Percentiles rank a stretch among this genome's conserved stretches.
phyloP scores from a whole-genome alignment of 2,329 filamentous ascomycete species.

The Emmonsiellopsis sp. region DNA sequence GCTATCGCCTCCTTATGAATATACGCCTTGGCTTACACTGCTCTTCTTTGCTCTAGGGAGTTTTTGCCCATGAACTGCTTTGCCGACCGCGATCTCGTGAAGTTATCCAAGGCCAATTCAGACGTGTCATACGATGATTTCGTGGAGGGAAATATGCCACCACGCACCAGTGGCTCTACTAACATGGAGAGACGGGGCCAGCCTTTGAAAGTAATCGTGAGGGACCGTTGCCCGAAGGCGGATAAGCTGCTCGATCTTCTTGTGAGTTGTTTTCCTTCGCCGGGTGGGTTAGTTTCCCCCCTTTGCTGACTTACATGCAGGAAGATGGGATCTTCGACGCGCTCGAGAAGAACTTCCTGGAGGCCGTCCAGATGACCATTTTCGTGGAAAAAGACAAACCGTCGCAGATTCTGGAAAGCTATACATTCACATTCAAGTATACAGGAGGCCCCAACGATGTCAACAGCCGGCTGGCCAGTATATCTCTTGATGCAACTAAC shows the following conservation, averaged over 20 bases:
- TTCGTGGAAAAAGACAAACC: slow-evolving; percentile 28
- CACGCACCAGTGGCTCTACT: slow-evolving; percentile 2
- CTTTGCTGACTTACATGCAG: slow-evolving; percentile 18
- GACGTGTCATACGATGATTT: slow-evolving; percentile 21
- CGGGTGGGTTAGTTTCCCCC: background rate
- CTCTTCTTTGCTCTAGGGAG: slow-evolving; percentile 17
- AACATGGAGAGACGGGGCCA: slow-evolving; percentile 17
- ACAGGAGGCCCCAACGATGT: slow-evolving; percentile 19
- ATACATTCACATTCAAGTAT: slow-evolving; percentile 42
- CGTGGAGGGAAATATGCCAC: slow-evolving; percentile 13
- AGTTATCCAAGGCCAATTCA: slow-evolving; percentile 16
- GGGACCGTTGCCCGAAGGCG: slow-evolving; percentile 29
- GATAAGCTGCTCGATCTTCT: slow-evolving; percentile 40
- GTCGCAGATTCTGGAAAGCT: slow-evolving; percentile 38
- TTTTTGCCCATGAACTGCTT: slow-evolving; percentile 27
- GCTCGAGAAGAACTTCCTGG: slow-evolving; percentile 32
- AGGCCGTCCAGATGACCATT: slow-evolving; percentile 39
- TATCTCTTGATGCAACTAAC: slow-evolving; percentile 16
- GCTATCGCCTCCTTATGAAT: background rate
- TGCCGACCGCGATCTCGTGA: slow-evolving; percentile 23
- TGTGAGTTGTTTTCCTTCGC: slow-evolving; percentile 21
- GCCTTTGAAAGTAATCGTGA: slow-evolving; percentile 31
- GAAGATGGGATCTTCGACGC: slow-evolving; percentile 41
- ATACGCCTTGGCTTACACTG: slow-evolving; percentile 1
- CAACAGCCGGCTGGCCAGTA: slow-evolving; percentile 19